Evolutionary conservation across 495 filamentous ascomycete genomes (phyloP), one percentile per base, ranked within the genome.

Genomic region (Beverwykella pulmonaria): DNA sequence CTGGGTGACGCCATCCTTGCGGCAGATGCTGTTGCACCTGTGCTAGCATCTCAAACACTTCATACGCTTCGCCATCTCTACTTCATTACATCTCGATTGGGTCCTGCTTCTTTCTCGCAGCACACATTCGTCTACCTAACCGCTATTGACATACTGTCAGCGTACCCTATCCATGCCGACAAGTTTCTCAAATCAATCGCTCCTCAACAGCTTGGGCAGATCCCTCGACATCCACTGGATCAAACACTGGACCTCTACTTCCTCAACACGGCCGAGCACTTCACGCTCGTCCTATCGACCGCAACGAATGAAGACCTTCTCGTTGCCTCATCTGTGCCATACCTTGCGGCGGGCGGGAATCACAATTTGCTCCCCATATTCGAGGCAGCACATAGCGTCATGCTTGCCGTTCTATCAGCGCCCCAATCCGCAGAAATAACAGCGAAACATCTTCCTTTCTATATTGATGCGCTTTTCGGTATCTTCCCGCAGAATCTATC

Each of bases 181-280:
- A 81, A 84, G 53, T 93, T 96, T 74, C 75, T 98, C 19, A 80
- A 78, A 71, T 83, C 82, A 54, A 84, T 90, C 76, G 76, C 85
- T 76, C 81, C 84, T 59, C 74, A 75, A 50, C 79, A 84, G 67
- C 77, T 84, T 26, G 85, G 86, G 26, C 79, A 80, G 26, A 89
- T 96, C 23, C 91, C 94, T 0, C 70, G 78, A 0, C 88, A 90
- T 74, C 90, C 93, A 0, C 79, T 95, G 17, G 87, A 93, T 69
- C 82, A 92, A 50, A 91, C 85, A 67, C 80, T 92, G 12, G 90
- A 96, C 75, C 86, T 96, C 56, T 98, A 90, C 82, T 98, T 96
- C 77, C 84, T 98, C 47, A 97, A 97, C 73, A 86, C 86, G 1
- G 85, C 88, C 14, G 94, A 98, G 73, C 91, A 97, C 71, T 89